Evolutionary conservation across 2,329 filamentous ascomycete species (phyloP).

Genomic region (Epichloe typhina): DNA sequence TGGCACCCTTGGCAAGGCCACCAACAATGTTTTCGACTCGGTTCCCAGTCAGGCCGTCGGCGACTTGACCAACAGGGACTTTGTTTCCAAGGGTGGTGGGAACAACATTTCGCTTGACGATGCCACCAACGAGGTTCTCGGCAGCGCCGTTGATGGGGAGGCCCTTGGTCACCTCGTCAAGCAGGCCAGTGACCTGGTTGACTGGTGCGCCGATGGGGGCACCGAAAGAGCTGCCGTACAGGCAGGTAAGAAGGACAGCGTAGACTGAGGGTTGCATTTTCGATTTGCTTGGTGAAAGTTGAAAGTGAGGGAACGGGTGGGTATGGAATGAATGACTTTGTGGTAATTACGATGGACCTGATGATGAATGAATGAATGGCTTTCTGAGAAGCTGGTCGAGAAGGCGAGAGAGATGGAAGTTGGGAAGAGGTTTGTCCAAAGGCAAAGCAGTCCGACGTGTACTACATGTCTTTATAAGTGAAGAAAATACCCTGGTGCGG

Average conservation of each 20-base stretch:
- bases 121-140: neutral
- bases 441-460: too few relatives aligned
- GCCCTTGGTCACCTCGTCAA: neutral
- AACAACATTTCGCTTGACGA: neutral
- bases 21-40: neutral
- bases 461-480: too few relatives aligned
- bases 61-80: neutral
- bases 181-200: neutral
- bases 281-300: neutral
- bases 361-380: neutral
- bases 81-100: neutral
- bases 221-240: slow-evolving; percentile 2
- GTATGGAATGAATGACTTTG: neutral
- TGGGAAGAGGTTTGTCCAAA: too few relatives aligned
- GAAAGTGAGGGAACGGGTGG: neutral
- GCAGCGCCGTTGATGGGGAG: too few relatives aligned
- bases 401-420: too few relatives aligned
- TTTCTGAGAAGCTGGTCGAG: neutral
- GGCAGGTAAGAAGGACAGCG: slow-evolving; percentile 2
- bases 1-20: neutral
- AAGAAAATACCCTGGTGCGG: too few relatives aligned
- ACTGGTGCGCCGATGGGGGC: neutral
- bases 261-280: slow-evolving; percentile 3
- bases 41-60: too few relatives aligned
- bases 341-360: neutral